A percentile compares a stretch with the other conserved stretches of the same genome.
phyloP scores from a whole-genome alignment of 129 eudicot genomes.

The Lactuca saligna region DNA sequence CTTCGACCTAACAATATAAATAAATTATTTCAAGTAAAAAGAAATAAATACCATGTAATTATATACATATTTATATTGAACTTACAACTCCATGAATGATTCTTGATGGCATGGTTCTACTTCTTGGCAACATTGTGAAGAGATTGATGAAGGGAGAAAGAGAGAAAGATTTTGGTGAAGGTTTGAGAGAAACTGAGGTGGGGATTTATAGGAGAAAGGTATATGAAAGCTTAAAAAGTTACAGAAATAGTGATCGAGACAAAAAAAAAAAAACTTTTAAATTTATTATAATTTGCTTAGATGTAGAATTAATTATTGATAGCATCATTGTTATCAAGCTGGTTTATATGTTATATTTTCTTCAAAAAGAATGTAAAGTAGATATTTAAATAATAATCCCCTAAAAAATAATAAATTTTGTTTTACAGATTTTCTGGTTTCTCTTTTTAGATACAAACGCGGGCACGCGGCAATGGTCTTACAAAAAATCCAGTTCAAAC shows the following conservation, averaged over 20 bases:
- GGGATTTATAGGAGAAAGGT: constrained; percentile 10
- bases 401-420: not conserved
- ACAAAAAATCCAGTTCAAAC: not conserved
- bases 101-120: constrained; percentile 69
- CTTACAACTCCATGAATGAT: constrained; percentile 52
- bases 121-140: constrained; percentile 58
- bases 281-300: too few species aligned
- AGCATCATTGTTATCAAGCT: not conserved
- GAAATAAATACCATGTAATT: not conserved
- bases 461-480: not conserved
- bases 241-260: constrained; percentile 1
- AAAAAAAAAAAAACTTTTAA: not conserved
- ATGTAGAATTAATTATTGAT: not conserved
- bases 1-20: constrained; percentile 38
- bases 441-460: not conserved
- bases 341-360: too few species aligned
- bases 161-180: constrained; percentile 11
- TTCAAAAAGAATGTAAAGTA: not conserved
- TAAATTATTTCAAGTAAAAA: not conserved
- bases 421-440: not conserved
- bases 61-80: not conserved
- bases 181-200: not conserved
- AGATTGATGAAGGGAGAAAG: constrained; percentile 1
- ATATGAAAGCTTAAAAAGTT: constrained; percentile 8
- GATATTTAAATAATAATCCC: not conserved